These are phyloP conservation scores for Candida sanyiensis DNA, from an alignment of 805 yeast genomes.

Conservation along the genomic window DNA sequence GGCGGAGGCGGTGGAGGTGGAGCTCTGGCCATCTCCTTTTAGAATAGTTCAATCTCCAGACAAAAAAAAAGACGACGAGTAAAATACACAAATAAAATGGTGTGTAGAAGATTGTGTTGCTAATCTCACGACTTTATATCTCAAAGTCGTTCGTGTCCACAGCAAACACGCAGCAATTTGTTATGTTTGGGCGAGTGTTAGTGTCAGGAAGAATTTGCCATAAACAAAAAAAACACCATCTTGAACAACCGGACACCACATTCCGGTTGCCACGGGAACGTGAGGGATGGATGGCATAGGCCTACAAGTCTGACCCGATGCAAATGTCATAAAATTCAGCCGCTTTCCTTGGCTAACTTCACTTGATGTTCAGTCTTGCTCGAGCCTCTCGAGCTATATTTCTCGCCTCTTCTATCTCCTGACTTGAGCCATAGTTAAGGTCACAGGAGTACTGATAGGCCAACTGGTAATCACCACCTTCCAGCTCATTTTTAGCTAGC, in stretches of 20 bases:
- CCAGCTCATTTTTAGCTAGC: conserved; percentile 69
- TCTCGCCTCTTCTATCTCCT: conserved; percentile 85
- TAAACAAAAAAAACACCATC: not conserved
- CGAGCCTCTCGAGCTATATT: conserved; percentile 75
- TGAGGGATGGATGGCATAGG: no score
- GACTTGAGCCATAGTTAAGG: conserved; percentile 67
- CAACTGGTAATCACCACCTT: conserved; percentile 48
- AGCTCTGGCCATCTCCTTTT: conserved; percentile 7
- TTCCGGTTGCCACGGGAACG: no score
- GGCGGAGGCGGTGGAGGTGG: conserved; percentile 21
- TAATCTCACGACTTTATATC: no score
- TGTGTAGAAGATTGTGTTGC: no score
- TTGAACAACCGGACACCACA: conserved; percentile 10
- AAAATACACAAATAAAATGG: no score
- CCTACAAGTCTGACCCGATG: no score
- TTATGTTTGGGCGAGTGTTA: no score
- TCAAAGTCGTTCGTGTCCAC: no score
- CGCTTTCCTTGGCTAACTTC: not conserved
- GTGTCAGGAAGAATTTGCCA: not conserved
- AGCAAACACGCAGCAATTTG: no score
- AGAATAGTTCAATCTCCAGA: not conserved
- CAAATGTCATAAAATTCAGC: not conserved
- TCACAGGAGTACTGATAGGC: conserved; percentile 74
- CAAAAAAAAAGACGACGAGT: no score
- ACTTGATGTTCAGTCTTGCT: conserved; percentile 37